A percentile compares a stretch with the other conserved stretches of the same genome.
Evolutionary conservation across 257 asterid genomes (phyloP).

Genomic region (Sherardia arvensis): DNA sequence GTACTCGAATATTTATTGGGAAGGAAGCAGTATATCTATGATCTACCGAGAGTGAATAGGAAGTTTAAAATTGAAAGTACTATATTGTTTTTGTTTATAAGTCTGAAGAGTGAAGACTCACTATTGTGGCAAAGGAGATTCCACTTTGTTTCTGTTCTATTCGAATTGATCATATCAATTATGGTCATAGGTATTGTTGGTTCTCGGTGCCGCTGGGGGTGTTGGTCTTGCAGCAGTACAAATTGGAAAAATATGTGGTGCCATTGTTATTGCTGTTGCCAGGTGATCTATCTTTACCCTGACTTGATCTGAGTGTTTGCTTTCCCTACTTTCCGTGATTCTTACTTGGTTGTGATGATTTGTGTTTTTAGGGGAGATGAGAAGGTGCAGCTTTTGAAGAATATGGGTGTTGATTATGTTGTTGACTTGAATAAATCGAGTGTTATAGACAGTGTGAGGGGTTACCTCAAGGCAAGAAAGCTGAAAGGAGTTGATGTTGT

Average conservation of each 20-base stretch:
- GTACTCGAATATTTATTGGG: background rate
- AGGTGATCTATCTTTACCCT: slow-evolving; percentile 32
- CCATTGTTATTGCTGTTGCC: slow-evolving; percentile 80
- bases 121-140: background rate
- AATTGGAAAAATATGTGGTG: slow-evolving; percentile 85
- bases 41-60: too few relatives aligned
- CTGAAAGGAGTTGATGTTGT: slow-evolving; percentile 87
- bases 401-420: slow-evolving; percentile 80
- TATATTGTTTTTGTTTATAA: background rate
- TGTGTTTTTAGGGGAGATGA: slow-evolving; percentile 57
- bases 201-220: slow-evolving; percentile 99
- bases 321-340: background rate
- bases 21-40: background rate
- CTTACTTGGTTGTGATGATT: slow-evolving; percentile 9
- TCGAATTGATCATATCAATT: background rate
- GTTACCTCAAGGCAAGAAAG: slow-evolving; percentile 58
- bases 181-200: slow-evolving; percentile 53
- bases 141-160: background rate
- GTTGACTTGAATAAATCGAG: slow-evolving; percentile 67
- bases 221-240: slow-evolving; percentile 96
- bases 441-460: slow-evolving; percentile 62
- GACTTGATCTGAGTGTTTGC: background rate
- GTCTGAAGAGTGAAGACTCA: background rate
- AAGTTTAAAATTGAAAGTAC: too few relatives aligned
- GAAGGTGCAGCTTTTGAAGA: slow-evolving; percentile 64